A percentile compares a stretch with the other conserved stretches of the same genome.
Conservation (phyloP, 2,329 filamentous ascomycete species). For the Microdochium paspali region DNA sequence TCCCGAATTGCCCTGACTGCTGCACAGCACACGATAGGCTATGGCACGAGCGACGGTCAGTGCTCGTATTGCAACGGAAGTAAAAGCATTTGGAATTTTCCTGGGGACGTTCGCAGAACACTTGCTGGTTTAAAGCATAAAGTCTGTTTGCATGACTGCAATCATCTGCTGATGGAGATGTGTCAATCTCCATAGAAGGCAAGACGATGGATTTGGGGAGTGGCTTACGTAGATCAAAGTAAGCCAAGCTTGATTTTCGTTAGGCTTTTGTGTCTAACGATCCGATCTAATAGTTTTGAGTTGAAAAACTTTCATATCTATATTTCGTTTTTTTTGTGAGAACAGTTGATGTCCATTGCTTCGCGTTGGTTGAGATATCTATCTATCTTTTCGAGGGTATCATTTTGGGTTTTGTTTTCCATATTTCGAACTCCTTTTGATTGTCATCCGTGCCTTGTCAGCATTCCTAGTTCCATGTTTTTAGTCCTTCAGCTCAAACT, state of each 20-base stretch:
- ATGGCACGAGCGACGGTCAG: not conserved
- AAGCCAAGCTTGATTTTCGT: not conserved
- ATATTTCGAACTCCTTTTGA: no score
- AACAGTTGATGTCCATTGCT: not conserved
- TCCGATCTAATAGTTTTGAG: not conserved
- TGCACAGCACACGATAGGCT: not conserved
- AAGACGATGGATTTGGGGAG: not conserved
- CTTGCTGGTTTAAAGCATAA: not conserved
- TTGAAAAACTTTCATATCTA: not conserved
- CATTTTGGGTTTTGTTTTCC: not conserved
- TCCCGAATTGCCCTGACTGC: not conserved
- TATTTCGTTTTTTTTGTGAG: not conserved
- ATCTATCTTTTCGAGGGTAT: not conserved
- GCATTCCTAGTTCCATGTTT: no score
- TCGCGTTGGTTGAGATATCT: not conserved
- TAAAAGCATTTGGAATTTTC: not conserved
- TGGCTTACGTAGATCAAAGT: not conserved
- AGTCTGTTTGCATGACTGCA: not conserved
- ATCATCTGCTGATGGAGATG: not conserved
- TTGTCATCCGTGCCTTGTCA: no score
- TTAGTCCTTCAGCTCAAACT: no score
- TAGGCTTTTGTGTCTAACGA: not conserved
- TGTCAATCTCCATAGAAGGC: not conserved
- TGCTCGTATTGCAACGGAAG: not conserved
- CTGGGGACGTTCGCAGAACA: not conserved